Base-by-base conservation (phyloP, 2,329 filamentous ascomycete genomes). In the Sphaerulina musiva region DNA sequence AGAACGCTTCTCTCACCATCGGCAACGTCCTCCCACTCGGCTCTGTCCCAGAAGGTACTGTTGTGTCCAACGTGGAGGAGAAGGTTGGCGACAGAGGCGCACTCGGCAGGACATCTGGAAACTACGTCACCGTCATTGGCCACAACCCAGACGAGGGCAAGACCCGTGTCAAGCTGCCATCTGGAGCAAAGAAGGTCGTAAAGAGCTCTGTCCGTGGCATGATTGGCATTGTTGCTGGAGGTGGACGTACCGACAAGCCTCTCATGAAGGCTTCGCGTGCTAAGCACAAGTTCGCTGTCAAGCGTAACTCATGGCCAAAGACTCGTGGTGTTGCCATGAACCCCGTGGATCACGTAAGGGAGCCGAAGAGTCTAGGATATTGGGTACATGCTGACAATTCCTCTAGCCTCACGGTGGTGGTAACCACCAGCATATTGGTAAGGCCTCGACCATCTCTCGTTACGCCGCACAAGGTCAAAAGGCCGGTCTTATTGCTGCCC, bases 301-400 rank as follows among this genome's bases (percentile, higher is more conserved):
- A 98, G 90, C 90, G 93, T 76, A 97, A 98, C 89, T 92, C 85
- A 75, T 98, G 93, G 93, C 93, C 93, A 80, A 96, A 95, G 89
- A 98, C 93, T 84, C 92, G 93, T 93, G 93, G 93, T 96, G 93
- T 98, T 86, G 93, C 93, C 79, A 98, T 98, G 93, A 98, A 98
- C 83, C 93, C 93, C 72, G 93, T 98, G 73, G 93, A 98, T 81
- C 93, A 98, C 85, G 78, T 80, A 79, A 74, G 78, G 65, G 40
- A 41, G 17, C 44, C 32, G 26, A 12, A n/a, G 8, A 14, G 12
- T 14, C 2, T 4, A 41, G 31, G 32, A 43, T 6, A 8, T 26
- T 42, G 32, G 41, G 46, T 44, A 47, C 51, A 29, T 59, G 55
- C 69, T 72, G 57, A 72, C 64, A 55, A 9, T 44, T 47, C 48